Conservation (phyloP, 345 rosid genomes). For the Heritiera littoralis region DNA sequence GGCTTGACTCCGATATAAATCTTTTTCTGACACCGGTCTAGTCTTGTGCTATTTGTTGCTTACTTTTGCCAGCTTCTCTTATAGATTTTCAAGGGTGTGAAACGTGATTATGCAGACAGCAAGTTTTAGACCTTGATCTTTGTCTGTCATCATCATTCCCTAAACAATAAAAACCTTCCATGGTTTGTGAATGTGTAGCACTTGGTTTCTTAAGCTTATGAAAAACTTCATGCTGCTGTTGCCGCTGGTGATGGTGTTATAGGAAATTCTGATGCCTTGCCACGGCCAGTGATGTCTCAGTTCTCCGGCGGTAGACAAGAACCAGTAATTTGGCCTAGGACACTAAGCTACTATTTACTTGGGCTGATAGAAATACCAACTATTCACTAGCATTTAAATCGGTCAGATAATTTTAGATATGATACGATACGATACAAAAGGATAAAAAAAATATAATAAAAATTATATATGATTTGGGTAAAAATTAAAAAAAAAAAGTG, state of each 20-base stretch:
- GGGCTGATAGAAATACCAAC: neutral
- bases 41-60: slow-evolving; percentile 22
- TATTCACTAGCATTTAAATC: neutral
- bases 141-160: slow-evolving; percentile 12
- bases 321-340: neutral
- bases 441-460: too few species aligned
- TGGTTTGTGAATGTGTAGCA: slow-evolving; percentile 16
- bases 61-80: slow-evolving; percentile 27
- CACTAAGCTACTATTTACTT: neutral
- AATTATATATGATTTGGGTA: too few species aligned
- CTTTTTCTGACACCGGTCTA: neutral
- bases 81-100: slow-evolving; percentile 22
- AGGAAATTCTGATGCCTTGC: neutral
- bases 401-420: too few species aligned
- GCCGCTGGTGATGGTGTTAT: neutral
- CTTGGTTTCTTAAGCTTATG: neutral
- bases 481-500: too few species aligned
- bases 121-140: slow-evolving; percentile 14
- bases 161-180: slow-evolving; percentile 18
- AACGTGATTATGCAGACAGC: slow-evolving; percentile 23
- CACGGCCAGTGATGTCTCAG: neutral
- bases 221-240: neutral
- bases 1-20: slow-evolving; percentile 59
- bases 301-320: too few species aligned
- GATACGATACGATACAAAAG: too few species aligned